Conservation (phyloP, 805 yeast genomes). For the Jamesozyma lodderae region DNA sequence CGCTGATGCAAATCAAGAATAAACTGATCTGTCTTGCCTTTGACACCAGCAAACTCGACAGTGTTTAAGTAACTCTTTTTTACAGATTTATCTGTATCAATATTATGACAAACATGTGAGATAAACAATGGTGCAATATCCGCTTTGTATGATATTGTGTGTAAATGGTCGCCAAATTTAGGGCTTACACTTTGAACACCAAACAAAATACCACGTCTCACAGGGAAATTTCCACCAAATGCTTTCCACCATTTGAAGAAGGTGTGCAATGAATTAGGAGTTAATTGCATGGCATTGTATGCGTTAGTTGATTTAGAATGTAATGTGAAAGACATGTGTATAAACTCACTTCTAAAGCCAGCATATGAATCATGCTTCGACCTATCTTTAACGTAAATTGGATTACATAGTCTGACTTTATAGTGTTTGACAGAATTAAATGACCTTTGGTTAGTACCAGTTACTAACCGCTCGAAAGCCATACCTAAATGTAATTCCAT, state of each 20-base stretch:
- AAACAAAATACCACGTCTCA: constrained; percentile 66
- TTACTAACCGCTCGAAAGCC: constrained; percentile 40
- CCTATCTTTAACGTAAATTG: constrained; percentile 39
- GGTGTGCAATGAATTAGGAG: constrained; percentile 57
- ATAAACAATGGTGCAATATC: constrained; percentile 63
- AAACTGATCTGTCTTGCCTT: constrained; percentile 48
- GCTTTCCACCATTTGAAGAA: constrained; percentile 82
- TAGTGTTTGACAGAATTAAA: constrained; percentile 50
- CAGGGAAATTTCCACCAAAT: constrained; percentile 75
- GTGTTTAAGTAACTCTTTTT: constrained; percentile 11
- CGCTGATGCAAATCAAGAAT: constrained; percentile 60
- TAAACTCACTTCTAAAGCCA: constrained; percentile 72
- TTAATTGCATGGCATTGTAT: constrained; percentile 67
- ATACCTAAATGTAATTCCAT: constrained; percentile 51
- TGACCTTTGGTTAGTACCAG: constrained; percentile 33
- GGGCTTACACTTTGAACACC: constrained; percentile 43
- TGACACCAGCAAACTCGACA: constrained; percentile 59
- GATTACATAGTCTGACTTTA: constrained; percentile 48
- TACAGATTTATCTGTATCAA: constrained; percentile 26
- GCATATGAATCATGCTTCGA: constrained; percentile 66
- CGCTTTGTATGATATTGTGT: constrained; percentile 72
- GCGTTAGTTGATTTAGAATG: constrained; percentile 34
- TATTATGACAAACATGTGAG: constrained; percentile 55
- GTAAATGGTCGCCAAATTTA: constrained; percentile 68
- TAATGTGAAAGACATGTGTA: constrained; percentile 61